Conservation (phyloP, 2,329 filamentous ascomycete genomes). For the Colletotrichum theobromicola region DNA sequence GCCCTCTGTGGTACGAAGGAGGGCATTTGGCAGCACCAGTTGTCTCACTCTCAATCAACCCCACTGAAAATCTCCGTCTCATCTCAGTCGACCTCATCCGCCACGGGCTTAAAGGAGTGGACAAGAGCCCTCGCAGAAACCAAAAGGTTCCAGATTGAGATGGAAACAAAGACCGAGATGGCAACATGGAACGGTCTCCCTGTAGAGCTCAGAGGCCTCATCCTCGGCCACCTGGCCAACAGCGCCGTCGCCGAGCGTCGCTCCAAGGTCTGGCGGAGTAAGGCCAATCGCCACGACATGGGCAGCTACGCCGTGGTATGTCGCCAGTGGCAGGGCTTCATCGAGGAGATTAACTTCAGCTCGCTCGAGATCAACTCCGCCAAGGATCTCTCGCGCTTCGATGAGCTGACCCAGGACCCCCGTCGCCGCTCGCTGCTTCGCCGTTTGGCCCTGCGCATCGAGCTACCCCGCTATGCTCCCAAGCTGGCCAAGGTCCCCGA, state of each 20-base stretch:
- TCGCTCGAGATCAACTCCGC: conserved; percentile 23
- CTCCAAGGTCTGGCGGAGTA: not conserved
- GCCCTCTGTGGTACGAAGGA: not conserved
- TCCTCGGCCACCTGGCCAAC: conserved; percentile 9
- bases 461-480: conserved; percentile 25
- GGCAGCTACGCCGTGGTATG: conserved; percentile 30
- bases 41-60: not conserved
- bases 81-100: not conserved
- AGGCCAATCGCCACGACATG: conserved; percentile 14
- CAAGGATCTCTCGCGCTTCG: conserved; percentile 25
- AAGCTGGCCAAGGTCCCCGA: conserved; percentile 24
- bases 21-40: not conserved
- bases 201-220: conserved; percentile 19
- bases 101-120: not conserved
- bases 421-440: conserved; percentile 25
- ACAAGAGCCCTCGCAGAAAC: not conserved
- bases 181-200: conserved; percentile 23
- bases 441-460: conserved; percentile 25
- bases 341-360: conserved; percentile 29
- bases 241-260: not conserved
- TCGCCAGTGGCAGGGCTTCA: conserved; percentile 28
- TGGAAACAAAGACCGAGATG: conserved; percentile 17
- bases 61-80: conserved; percentile 8
- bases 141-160: not conserved
- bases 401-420: conserved; percentile 23